Evolutionary conservation across 2,329 filamentous ascomycete genomes (phyloP), one percentile per base, ranked within the genome.

Genomic region (Pezicula neosporulosa): DNA sequence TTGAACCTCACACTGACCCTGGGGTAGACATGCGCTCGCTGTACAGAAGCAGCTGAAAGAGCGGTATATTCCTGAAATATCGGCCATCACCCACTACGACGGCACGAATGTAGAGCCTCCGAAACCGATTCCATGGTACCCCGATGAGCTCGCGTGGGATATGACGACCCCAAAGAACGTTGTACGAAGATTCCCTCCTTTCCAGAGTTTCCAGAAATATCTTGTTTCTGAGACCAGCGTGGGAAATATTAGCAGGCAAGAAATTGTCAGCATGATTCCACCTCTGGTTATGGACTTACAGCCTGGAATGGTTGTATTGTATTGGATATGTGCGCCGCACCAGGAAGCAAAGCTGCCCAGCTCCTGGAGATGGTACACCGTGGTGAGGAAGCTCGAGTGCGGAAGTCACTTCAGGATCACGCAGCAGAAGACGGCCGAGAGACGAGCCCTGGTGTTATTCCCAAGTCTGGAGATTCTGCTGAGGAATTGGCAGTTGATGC

Each of bases 81-180:
- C 84, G 47, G 85, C 86, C 53, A 94, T 96, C 66, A 81, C 89
- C 66, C 82, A 89, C 69, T 83, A 85, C 66, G 90, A 99, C 70
- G 93, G 89, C 64, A 79, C 86, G 62, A 78, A 80, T 13, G 92
- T 97, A 59, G 84, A 92, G 55, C 84, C 94, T 12, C 94, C 94
- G 9, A 78, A 83, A 66, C 81, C 89, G 1, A 87, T 99, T 51
- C 76, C 85, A 30, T 97, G 93, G 90, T 99, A 96, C 69, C 94
- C 94, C 39, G 91, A 97, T 66, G 83, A 90, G 65, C 84, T 99
- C 55, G 94, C 94, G 46, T 99, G 95, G 88, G 91, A 86, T 71
- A 97, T 97, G 91, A 96, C 92, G 43, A 97, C 93, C 6, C 90
- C 94, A 56, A 99, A 97, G 79, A 92, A 96, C 66, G 87, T 97